A percentile compares a stretch with the other conserved stretches of the same genome.
phyloP scores from a whole-genome alignment of 2,329 filamentous ascomycete species.

The Westerdykella sp. region DNA sequence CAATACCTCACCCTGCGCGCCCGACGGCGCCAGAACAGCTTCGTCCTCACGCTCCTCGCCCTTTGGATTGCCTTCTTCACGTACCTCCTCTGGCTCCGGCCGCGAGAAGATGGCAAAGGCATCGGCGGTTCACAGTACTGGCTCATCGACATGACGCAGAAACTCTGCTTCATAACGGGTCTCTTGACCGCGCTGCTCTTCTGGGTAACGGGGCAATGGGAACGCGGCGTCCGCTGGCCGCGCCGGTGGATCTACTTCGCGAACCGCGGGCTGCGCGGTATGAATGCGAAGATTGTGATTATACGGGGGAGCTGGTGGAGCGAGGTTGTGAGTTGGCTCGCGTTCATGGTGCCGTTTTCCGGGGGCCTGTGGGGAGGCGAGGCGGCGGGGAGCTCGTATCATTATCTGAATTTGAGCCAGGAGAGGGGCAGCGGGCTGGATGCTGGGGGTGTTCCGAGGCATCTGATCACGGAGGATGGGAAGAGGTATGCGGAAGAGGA shows the following conservation, averaged over 20 bases:
- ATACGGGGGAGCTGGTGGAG: conserved; percentile 76
- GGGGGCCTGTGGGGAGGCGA: conserved; percentile 32
- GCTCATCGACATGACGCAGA: conserved; percentile 85
- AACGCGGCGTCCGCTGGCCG: conserved; percentile 90
- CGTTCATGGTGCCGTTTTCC: conserved; percentile 71
- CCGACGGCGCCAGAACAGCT: conserved; percentile 83
- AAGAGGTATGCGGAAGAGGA: conserved; percentile 72
- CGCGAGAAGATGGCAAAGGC: conserved; percentile 87
- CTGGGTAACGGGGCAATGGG: conserved; percentile 95
- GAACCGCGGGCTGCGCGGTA: conserved; percentile 80
- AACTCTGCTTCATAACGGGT: conserved; percentile 85
- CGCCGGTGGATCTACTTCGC: conserved; percentile 82
- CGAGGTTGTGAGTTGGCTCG: conserved; percentile 65
- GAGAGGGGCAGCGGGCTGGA: conserved; percentile 24
- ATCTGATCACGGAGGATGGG: conserved; percentile 52
- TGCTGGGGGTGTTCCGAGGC: conserved; percentile 15
- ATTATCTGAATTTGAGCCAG: conserved; percentile 61
- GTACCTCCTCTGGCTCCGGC: conserved; percentile 88
- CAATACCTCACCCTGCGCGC: conserved; percentile 89
- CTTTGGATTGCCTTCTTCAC: conserved; percentile 79
- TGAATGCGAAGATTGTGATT: conserved; percentile 95
- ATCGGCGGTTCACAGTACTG: conserved; percentile 94
- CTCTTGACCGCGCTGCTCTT: conserved; percentile 80
- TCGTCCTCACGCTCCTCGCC: conserved; percentile 75
- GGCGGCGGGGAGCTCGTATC: conserved; percentile 59